Evolutionary conservation across 371 early-diverging fungal species (phyloP), one percentile per base, ranked within the genome.

Genomic region (Mucor plumbeus): DNA sequence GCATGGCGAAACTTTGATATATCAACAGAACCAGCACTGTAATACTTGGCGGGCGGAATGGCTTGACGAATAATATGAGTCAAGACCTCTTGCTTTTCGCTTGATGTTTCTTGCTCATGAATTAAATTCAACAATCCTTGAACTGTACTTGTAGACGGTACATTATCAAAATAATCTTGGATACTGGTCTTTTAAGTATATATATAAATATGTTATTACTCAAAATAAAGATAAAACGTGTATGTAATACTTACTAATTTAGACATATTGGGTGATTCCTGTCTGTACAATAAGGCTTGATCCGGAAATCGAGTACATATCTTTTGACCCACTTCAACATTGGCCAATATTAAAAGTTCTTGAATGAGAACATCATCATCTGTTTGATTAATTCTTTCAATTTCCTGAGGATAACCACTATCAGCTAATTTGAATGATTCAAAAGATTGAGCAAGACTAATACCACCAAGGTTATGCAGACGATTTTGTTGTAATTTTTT

Each of bases 21-120:
- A 44, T 90, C 87, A 9, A 87, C 44, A 11, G 88, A 83, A 6
- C 94, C 95, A 1, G 93, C 89, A 75, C 91, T 92, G 65, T 91
- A 91, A 66, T 93, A 95, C 35, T 85, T 86, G 7, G 90, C 89
- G 57, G 86, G 86, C 80, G 89, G 87, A 82, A 92, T 89, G 0
- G 85, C 81, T 43, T 81, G 79, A 59, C 81, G 85, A 39, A 85
- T 76, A 47, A 93, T 64, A 36, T 90, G 84, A 8, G 79, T 68
- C 39, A 91, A 55, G 7, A 88, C 72, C 10, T 78, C 69, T 47
- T 65, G 65, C 54, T 68, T 73, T 44, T 71, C 69, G 10, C 31
- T 17, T 4, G 64, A 64, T 7, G 40, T n/a, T 19, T 70, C 66
- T 15, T 63, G 43, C 15, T 64, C 56, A n/a, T 36, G 7, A 15